Conservation (phyloP, 192 early-diverging fungal species). For the Obelidium mucronatum region DNA sequence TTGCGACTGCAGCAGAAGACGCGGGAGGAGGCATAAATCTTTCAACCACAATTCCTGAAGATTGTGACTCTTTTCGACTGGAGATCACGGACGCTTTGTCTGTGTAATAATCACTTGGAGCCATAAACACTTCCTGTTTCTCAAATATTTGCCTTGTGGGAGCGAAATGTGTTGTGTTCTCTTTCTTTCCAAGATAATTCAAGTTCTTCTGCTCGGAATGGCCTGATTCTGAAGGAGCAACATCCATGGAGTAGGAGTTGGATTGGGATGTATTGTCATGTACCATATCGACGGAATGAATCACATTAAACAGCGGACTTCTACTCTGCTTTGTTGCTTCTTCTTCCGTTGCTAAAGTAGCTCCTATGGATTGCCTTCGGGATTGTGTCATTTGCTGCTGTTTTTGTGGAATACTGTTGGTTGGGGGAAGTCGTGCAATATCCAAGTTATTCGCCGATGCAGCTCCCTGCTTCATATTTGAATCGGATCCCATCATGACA, state of each 20-base stretch:
- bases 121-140: neutral
- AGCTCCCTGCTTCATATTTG: neutral
- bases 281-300: neutral
- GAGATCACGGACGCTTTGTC: no score
- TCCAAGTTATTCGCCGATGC: neutral
- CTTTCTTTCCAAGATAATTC: neutral
- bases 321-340: neutral
- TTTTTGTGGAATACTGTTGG: neutral
- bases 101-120: neutral
- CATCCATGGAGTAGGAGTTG: neutral
- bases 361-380: neutral
- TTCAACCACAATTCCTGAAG: neutral
- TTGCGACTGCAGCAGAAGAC: neutral
- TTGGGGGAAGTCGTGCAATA: neutral
- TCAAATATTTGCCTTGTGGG: neutral
- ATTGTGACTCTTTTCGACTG: no score
- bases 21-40: neutral
- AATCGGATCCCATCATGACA: neutral
- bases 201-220: neutral
- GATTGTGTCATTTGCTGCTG: neutral
- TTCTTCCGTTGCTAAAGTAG: neutral
- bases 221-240: neutral
- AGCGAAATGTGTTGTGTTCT: neutral
- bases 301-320: conserved; percentile 1
- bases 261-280: neutral